Conservation (phyloP, 1,284 basidiomycete species). For the Ceratobasidium sp. region DNA sequence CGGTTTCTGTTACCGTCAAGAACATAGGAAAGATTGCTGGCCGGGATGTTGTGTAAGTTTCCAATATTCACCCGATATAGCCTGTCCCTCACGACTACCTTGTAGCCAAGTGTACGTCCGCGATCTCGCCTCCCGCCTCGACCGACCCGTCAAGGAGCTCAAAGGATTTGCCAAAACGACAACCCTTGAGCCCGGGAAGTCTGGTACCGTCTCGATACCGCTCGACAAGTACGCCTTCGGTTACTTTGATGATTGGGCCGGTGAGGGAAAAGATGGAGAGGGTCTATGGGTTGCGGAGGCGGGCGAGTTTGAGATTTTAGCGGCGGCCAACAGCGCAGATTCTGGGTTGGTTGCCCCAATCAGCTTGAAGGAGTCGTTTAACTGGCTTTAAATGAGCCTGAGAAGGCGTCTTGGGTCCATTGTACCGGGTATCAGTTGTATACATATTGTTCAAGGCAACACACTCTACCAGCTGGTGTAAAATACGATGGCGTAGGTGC, state of each 20-base stretch:
- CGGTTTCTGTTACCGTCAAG: conserved; percentile 49
- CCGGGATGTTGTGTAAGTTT: conserved; percentile 48
- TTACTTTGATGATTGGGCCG: conserved; percentile 52
- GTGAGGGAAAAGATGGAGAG: conserved; percentile 50
- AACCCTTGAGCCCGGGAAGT: conserved; percentile 49
- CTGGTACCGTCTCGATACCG: conserved; percentile 48
- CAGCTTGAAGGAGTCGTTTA: conserved; percentile 22
- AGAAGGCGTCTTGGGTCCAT: neutral
- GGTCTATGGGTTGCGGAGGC: conserved; percentile 47
- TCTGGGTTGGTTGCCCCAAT: conserved; percentile 6
- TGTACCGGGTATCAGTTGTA: neutral
- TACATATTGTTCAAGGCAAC: neutral
- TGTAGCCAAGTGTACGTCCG: conserved; percentile 50
- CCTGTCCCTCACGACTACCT: neutral
- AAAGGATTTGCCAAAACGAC: conserved; percentile 51
- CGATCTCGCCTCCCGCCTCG: conserved; percentile 48
- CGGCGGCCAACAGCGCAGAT: conserved; percentile 22
- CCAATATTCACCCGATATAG: too few species aligned
- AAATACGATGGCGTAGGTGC: too few species aligned
- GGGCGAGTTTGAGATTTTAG: conserved; percentile 48
- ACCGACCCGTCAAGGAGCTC: conserved; percentile 50
- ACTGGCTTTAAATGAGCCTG: conserved; percentile 7
- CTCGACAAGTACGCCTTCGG: conserved; percentile 54
- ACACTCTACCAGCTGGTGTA: too few species aligned
- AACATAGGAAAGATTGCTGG: conserved; percentile 53